These are phyloP conservation scores for Lippia alba DNA, from an alignment of 305 asterid species.

Conservation along the genomic window DNA sequence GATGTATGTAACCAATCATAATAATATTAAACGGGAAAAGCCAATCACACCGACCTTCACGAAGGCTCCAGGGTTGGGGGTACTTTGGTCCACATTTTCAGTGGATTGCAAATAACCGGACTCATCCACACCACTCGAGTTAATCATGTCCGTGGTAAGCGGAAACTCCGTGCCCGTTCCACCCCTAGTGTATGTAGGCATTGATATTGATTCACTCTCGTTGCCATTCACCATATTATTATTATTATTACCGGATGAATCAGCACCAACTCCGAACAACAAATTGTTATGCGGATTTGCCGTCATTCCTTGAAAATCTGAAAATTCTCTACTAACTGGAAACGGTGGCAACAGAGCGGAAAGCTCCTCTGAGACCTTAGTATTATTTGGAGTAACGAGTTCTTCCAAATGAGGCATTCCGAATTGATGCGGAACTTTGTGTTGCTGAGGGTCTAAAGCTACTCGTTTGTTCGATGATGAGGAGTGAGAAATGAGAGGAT, in stretches of 20 bases:
- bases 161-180: constrained; percentile 59
- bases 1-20: no score
- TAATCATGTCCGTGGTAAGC: constrained; percentile 68
- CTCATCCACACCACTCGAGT: constrained; percentile 87
- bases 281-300: constrained; percentile 58
- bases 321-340: constrained; percentile 69
- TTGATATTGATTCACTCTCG: constrained; percentile 56
- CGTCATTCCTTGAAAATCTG: constrained; percentile 57
- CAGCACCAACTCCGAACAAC: constrained; percentile 60
- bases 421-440: constrained; percentile 56
- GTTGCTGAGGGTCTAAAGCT: constrained; percentile 66
- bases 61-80: constrained; percentile 64
- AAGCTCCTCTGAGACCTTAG: constrained; percentile 73
- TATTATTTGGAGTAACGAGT: constrained; percentile 46
- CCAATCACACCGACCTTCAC: constrained; percentile 70
- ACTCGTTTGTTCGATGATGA: constrained; percentile 65
- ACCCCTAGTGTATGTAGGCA: constrained; percentile 58
- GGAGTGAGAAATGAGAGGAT: constrained; percentile 57
- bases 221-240: constrained; percentile 46
- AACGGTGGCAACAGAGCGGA: constrained; percentile 69
- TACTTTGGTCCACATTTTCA: constrained; percentile 76
- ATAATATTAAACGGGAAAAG: not conserved
- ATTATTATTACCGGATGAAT: constrained; percentile 46
- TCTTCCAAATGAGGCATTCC: constrained; percentile 64
- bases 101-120: constrained; percentile 88